Evolutionary conservation across 2,329 filamentous ascomycete species (phyloP).

Genomic region (Fusarium compactum): DNA sequence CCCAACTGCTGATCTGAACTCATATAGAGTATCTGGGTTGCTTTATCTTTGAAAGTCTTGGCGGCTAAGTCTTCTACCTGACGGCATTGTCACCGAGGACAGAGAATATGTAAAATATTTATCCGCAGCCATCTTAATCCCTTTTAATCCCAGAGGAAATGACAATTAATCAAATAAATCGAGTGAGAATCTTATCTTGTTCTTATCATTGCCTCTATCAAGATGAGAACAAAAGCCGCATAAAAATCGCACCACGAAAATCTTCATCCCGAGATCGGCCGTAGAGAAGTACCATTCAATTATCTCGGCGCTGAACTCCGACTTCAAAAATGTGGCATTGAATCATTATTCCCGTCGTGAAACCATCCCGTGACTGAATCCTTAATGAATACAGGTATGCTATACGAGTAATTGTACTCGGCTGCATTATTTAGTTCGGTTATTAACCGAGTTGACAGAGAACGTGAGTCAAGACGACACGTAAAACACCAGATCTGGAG

Average conservation of each 20-base stretch:
- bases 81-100: neutral
- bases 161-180: conserved; percentile 3
- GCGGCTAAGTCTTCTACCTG: neutral
- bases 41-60: neutral
- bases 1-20: neutral
- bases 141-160: neutral
- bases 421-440: neutral
- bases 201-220: neutral
- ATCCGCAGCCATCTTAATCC: neutral
- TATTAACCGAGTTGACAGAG: neutral
- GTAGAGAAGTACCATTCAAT: neutral
- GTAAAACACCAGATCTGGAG: conserved; percentile 24
- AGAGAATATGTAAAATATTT: neutral
- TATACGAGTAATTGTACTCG: neutral
- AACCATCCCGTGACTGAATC: neutral
- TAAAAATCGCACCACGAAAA: neutral
- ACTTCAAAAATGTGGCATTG: neutral
- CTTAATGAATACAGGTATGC: neutral
- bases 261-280: conserved; percentile 3
- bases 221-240: neutral
- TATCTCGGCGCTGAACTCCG: neutral
- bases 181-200: neutral
- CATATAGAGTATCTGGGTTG: neutral
- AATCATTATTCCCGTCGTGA: neutral
- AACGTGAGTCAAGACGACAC: conserved; percentile 34